Conservation (phyloP, 371 early-diverging fungal species). For the Rhizopus sp. region DNA sequence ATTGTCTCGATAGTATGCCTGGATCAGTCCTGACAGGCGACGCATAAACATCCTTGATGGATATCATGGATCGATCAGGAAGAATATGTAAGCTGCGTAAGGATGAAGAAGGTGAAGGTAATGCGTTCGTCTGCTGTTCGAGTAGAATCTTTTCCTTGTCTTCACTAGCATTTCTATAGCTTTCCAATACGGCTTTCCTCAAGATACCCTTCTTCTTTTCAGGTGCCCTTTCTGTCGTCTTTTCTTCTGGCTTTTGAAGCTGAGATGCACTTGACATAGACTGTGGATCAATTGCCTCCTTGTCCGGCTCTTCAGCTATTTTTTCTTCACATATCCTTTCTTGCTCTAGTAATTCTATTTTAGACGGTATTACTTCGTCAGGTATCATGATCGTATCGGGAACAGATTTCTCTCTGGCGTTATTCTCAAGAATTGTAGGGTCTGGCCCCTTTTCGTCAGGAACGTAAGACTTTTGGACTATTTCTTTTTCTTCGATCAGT, state of each 20-base stretch:
- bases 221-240: background rate
- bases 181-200: background rate
- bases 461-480: no score
- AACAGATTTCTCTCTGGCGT: no score
- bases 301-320: background rate
- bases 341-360: background rate
- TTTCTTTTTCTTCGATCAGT: no score
- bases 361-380: background rate
- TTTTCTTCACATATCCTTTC: background rate
- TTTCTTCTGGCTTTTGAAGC: conserved; percentile 6
- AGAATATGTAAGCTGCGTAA: no score
- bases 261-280: background rate
- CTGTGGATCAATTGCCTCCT: no score
- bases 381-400: background rate
- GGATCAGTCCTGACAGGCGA: background rate
- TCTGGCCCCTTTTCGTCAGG: no score
- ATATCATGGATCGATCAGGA: no score
- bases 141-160: conserved; percentile 9
- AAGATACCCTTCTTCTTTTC: background rate
- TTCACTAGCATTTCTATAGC: background rate
- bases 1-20: conserved; percentile 1
- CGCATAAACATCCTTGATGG: no score
- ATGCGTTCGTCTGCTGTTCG: no score
- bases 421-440: no score
- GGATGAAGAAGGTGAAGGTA: no score